phyloP scores from a whole-genome alignment of 1,284 basidiomycete genomes.

The Baeospora myosura region DNA sequence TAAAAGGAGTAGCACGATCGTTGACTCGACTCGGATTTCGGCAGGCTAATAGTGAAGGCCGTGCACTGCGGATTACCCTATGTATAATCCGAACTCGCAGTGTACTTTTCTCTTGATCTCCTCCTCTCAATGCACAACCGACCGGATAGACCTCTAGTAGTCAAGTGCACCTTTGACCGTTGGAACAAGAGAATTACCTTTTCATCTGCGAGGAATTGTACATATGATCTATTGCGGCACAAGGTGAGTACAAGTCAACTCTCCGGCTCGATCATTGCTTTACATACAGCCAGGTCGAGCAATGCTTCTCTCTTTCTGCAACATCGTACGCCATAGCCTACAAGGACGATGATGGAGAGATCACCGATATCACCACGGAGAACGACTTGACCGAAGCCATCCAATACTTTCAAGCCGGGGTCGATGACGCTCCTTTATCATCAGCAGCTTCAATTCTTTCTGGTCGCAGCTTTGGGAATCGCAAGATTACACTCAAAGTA shows the following conservation, averaged over 20 bases:
- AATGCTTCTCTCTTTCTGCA: slow-evolving; percentile 71
- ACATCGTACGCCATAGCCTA: slow-evolving; percentile 70
- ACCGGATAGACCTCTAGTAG: slow-evolving; percentile 61
- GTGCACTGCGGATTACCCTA: too few relatives aligned
- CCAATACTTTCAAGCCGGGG: slow-evolving; percentile 68
- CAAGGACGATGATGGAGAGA: slow-evolving; percentile 82
- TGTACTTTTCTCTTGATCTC: too few relatives aligned
- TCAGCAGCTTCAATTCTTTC: slow-evolving; percentile 71
- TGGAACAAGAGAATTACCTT: slow-evolving; percentile 72
- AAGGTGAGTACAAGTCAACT: slow-evolving; percentile 39
- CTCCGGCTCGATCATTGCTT: neutral
- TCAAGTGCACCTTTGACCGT: slow-evolving; percentile 75
- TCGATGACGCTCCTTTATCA: slow-evolving; percentile 59
- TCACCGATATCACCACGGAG: slow-evolving; percentile 61
- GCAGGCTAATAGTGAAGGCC: too few relatives aligned
- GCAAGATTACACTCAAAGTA: slow-evolving; percentile 70
- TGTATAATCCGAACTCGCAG: too few relatives aligned
- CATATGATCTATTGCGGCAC: slow-evolving; percentile 60
- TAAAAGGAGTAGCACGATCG: too few relatives aligned
- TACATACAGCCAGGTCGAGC: slow-evolving; percentile 53
- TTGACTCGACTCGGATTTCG: too few relatives aligned
- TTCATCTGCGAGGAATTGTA: slow-evolving; percentile 67
- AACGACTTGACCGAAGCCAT: slow-evolving; percentile 79
- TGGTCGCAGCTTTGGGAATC: slow-evolving; percentile 55
- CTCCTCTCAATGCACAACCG: slow-evolving; percentile 26